phyloP scores from a whole-genome alignment of 495 filamentous ascomycete genomes.

The Neurospora sp. region DNA sequence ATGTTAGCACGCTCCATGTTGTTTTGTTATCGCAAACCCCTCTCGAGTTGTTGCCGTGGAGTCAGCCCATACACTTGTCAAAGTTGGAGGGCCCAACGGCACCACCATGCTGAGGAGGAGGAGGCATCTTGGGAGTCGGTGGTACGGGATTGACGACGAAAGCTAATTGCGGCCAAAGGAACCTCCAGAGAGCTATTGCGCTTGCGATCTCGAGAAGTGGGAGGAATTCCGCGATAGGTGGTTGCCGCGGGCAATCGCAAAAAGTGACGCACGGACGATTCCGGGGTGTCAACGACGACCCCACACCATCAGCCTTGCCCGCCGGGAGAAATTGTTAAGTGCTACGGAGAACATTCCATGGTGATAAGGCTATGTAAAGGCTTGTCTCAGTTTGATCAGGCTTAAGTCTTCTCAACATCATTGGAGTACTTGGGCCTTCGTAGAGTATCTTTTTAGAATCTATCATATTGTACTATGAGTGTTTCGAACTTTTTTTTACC shows the following conservation, averaged over 20 bases:
- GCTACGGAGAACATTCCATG: not conserved
- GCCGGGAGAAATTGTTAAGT: not conserved
- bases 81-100: slow-evolving; percentile 64
- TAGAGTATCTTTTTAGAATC: too few species aligned
- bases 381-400: not conserved
- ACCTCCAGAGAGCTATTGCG: not conserved
- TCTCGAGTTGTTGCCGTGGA: not conserved
- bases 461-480: too few species aligned
- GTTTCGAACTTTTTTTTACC: too few species aligned
- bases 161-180: not conserved
- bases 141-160: not conserved
- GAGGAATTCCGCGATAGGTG: slow-evolving; percentile 1
- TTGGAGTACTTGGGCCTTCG: not conserved
- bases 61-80: slow-evolving; percentile 67
- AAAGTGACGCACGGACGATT: slow-evolving; percentile 10
- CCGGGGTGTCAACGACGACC: not conserved
- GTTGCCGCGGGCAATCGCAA: slow-evolving; percentile 12
- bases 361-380: not conserved
- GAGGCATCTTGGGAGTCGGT: slow-evolving; percentile 31
- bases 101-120: slow-evolving; percentile 32
- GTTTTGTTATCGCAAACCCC: not conserved
- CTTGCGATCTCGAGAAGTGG: not conserved
- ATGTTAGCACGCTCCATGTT: slow-evolving; percentile 25
- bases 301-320: not conserved
- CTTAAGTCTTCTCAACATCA: not conserved